Percentiles rank a stretch among this genome's conserved stretches.
phyloP scores from a whole-genome alignment of 208 protist species.

The Wallacemonas sp. region DNA sequence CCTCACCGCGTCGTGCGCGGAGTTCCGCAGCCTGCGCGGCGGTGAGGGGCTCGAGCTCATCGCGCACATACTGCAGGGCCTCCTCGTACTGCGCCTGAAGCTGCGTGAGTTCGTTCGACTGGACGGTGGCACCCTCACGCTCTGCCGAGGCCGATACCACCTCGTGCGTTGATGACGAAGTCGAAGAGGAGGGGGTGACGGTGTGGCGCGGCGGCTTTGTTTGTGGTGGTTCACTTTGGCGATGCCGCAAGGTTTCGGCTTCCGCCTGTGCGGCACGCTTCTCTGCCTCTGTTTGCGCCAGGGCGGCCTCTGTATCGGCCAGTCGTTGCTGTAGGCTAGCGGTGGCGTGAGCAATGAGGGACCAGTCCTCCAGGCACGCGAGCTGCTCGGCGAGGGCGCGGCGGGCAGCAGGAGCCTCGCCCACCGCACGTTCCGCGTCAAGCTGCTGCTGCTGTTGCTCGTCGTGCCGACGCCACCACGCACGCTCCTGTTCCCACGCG shows the following conservation, averaged over 20 bases:
- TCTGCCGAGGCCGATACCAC: no score
- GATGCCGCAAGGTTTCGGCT: background rate
- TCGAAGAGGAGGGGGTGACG: no score
- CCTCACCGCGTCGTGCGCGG: slow-evolving; percentile 4
- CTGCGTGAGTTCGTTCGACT: background rate
- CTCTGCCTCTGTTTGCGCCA: background rate
- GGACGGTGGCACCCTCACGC: no score
- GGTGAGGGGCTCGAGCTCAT: slow-evolving; percentile 35
- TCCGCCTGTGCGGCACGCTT: background rate
- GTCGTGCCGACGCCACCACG: background rate
- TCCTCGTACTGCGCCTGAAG: slow-evolving; percentile 31
- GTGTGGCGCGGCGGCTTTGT: no score
- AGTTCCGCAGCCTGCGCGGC: slow-evolving; percentile 23
- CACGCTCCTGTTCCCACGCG: slow-evolving; percentile 2
- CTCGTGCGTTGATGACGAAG: no score
- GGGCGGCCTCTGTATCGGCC: background rate
- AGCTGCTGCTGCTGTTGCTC: slow-evolving; percentile 14
- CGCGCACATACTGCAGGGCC: slow-evolving; percentile 25
- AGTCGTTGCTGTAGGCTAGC: slow-evolving; percentile 17
- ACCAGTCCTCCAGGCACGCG: slow-evolving; percentile 56
- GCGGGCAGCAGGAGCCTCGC: slow-evolving; percentile 10
- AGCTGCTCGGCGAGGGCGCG: slow-evolving; percentile 29
- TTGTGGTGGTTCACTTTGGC: background rate
- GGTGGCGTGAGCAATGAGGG: slow-evolving; percentile 28
- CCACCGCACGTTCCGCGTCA: background rate